A percentile compares a stretch with the other conserved stretches of the same genome.
phyloP scores from a whole-genome alignment of 176 grass and related monocot species.

The Metroxylon sagu region DNA sequence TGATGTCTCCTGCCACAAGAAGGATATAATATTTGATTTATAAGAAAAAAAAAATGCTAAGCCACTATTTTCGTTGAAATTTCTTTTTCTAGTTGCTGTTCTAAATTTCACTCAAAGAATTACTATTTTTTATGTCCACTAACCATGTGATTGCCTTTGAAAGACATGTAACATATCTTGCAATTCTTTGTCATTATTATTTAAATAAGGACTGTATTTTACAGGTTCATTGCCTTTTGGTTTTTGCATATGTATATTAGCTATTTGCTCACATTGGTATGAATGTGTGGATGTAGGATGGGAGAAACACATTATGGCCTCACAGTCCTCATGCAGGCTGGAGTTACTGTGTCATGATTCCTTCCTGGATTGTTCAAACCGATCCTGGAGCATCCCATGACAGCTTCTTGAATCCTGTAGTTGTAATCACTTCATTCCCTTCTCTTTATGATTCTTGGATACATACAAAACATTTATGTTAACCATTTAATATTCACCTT shows the following conservation, averaged over 20 bases:
- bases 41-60: too few relatives aligned
- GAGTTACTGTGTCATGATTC: constrained; percentile 94
- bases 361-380: constrained; percentile 79
- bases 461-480: not conserved
- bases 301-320: constrained; percentile 87
- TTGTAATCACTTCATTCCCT: constrained; percentile 51
- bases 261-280: constrained; percentile 1
- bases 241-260: constrained; percentile 1
- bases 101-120: too few relatives aligned
- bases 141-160: too few relatives aligned
- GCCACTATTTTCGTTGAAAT: too few relatives aligned
- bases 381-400: constrained; percentile 64
- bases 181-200: too few relatives aligned
- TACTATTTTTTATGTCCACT: too few relatives aligned
- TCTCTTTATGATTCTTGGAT: constrained; percentile 2
- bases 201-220: not conserved
- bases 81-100: too few relatives aligned
- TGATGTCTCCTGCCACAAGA: too few relatives aligned
- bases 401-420: constrained; percentile 82
- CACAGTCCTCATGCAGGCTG: constrained; percentile 92
- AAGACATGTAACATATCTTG: too few relatives aligned
- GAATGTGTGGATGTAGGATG: constrained; percentile 42
- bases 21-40: too few relatives aligned
- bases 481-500: too few relatives aligned
- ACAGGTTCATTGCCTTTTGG: not conserved